Evolutionary conservation across 2,329 filamentous ascomycete species (phyloP), one percentile per base, ranked within the genome.

Genomic region (Chaetomium globosum): DNA sequence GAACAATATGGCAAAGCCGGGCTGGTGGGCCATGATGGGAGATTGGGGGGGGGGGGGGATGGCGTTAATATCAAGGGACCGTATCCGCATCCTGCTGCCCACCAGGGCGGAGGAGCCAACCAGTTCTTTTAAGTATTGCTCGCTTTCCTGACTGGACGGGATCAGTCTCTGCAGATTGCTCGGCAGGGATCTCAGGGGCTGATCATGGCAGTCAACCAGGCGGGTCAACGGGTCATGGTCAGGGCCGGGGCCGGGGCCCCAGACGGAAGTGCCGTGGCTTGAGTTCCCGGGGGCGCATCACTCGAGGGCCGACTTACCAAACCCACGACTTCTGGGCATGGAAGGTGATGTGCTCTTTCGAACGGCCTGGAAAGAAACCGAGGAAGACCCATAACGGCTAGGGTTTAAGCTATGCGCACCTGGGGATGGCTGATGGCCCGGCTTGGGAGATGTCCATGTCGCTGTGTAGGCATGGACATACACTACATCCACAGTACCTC

Each of bases 1-100:
- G 53, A 65, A 67, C 67, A 74, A 72, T 72, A 69, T 73, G 70
- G 71, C 61, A 74, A 69, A 74, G 70, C 72, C 71, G 67, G 70
- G 72, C 63, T 70, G 66, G 69, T 71, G 69, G 70, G 68, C 67
- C 70, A 71, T 67, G 67, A 67, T 68, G 67, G 55, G 70, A 70
- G 68, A 72, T 69, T 72, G 68, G 70, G 39, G 16, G 36, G 36
- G 60, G 54, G 36, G 61, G 54, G 56, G 66, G 59, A 61, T 54
- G 46, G 53, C 52, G 65, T 68, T 67, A 69, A 70, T 73, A 73
- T 71, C 65, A 64, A 67, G 51, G 66, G 61, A 59, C 46, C 61
- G 64, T 69, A 67, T 69, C 63, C 64, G 64, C 67, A 59, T 68
- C 56, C 59, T 62, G 60, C n/a, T 64, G 66, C 33, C 68, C 56